Percentiles rank a stretch among this genome's conserved stretches.
These are phyloP conservation scores for Aspergillus chevalieri DNA, from an alignment of 2,329 filamentous ascomycete species.

Conservation along the genomic window DNA sequence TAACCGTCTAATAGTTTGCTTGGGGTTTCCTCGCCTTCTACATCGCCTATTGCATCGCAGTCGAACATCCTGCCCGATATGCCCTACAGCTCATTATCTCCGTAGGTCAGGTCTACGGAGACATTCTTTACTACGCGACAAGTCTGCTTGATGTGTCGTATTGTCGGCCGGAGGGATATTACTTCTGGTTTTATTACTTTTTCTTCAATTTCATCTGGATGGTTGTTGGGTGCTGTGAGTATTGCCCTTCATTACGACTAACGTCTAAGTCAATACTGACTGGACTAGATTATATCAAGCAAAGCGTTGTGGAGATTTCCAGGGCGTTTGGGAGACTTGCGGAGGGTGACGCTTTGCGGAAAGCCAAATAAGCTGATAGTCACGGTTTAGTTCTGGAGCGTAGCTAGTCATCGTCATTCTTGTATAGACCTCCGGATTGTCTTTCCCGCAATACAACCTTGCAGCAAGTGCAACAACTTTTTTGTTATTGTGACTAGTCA, in stretches of 20 bases:
- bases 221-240: slow-evolving; percentile 41
- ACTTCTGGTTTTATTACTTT: slow-evolving; percentile 54
- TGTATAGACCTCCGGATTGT: too few relatives aligned
- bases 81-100: slow-evolving; percentile 49
- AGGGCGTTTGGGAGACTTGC: not conserved
- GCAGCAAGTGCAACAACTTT: too few relatives aligned
- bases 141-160: slow-evolving; percentile 43
- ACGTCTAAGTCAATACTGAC: not conserved
- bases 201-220: slow-evolving; percentile 54
- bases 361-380: not conserved
- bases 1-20: slow-evolving; percentile 28
- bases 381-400: not conserved
- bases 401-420: too few relatives aligned
- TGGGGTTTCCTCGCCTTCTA: slow-evolving; percentile 52
- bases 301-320: not conserved
- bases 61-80: slow-evolving; percentile 45
- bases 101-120: slow-evolving; percentile 52
- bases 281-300: not conserved
- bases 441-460: too few relatives aligned
- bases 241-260: not conserved
- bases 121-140: slow-evolving; percentile 52
- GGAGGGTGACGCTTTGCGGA: not conserved
- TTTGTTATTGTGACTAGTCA: too few relatives aligned
- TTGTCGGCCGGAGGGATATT: slow-evolving; percentile 49
- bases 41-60: slow-evolving; percentile 45